Evolutionary conservation across 257 asterid species (phyloP), one percentile per base, ranked within the genome.

Genomic region (Primulina eburnea): DNA sequence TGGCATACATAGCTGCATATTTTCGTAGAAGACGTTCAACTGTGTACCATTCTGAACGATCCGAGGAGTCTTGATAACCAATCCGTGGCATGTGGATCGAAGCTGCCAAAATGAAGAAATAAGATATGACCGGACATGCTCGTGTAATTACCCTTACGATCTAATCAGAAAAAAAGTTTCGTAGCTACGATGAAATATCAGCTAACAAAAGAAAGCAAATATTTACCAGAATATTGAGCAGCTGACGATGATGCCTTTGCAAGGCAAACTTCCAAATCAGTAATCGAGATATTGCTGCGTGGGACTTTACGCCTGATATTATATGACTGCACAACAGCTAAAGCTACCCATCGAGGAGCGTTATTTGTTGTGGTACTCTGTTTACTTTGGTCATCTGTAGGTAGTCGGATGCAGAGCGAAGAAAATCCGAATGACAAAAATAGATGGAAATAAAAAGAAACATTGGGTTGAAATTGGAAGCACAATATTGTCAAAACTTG

Each of bases 41-140:
- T 40, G 94, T 75, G 73, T 93, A 89, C 98, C 97, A 93, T 74
- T 88, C 95, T 68, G 97, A 87, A 61, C 90, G 96, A 75, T 93
- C 89, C 20, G 92, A 78, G 33, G 83, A 82, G 55, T 78, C 88
- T 74, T 84, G 98, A 81, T 84, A 90, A 61, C 94, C 92, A 57
- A 93, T 88, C 69, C 97, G 82, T 62, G 97, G 97, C 96, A 88
- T 89, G 84, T 93, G 97, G 74, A 90, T 85, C 57, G 98, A 90
- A 83, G 95, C 98, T 90, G 78, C 55, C 70, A 64, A 74, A 35
- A 33, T 56, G 30, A 35, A 68, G 67, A 62, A 20, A 76, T 60
- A 26, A 14, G 18, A 67, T 50, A 52, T 14, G 40, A 57, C 30
- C 6, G 33, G 34, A 11, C 70, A 70, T 62, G 60, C 62, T 53